phyloP scores from a whole-genome alignment of 768 basidiomycete genomes.

The Mycena kentingensis region DNA sequence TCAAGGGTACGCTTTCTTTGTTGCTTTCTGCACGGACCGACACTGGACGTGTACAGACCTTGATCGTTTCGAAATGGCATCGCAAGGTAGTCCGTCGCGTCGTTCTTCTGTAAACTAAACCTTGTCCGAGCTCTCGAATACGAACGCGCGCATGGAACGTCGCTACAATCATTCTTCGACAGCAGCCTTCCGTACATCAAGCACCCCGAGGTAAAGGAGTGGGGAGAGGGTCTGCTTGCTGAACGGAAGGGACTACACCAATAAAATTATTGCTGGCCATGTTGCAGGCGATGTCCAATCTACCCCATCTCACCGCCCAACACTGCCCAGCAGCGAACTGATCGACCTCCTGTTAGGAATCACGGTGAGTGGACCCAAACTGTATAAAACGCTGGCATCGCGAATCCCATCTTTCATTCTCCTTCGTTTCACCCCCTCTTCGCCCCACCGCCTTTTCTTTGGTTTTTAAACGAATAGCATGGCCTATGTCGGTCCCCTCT shows the following conservation, averaged over 20 bases:
- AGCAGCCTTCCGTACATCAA: constrained; percentile 71
- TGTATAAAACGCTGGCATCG: not conserved
- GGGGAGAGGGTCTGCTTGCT: constrained; percentile 60
- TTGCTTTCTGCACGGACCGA: not conserved
- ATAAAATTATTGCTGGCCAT: too few relatives aligned
- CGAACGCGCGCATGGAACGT: constrained; percentile 51
- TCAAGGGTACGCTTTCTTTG: constrained; percentile 61
- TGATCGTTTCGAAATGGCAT: constrained; percentile 86
- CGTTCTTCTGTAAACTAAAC: not conserved
- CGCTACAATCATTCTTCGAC: constrained; percentile 79
- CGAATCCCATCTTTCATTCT: not conserved
- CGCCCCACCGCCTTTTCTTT: constrained; percentile 8
- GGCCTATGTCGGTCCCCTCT: constrained; percentile 14
- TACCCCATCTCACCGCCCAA: not conserved
- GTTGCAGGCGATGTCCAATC: not conserved
- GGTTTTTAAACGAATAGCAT: constrained; percentile 1
- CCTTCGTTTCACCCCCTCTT: not conserved
- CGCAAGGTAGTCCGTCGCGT: constrained; percentile 56
- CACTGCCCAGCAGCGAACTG: not conserved
- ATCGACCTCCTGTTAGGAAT: not conserved
- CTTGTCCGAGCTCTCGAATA: constrained; percentile 65
- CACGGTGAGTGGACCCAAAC: not conserved
- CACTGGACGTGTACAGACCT: constrained; percentile 53
- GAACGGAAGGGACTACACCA: constrained; percentile 46
- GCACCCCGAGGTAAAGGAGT: constrained; percentile 71